Base-by-base conservation (phyloP, 768 basidiomycete genomes). In the Kondoa malvinella region DNA sequence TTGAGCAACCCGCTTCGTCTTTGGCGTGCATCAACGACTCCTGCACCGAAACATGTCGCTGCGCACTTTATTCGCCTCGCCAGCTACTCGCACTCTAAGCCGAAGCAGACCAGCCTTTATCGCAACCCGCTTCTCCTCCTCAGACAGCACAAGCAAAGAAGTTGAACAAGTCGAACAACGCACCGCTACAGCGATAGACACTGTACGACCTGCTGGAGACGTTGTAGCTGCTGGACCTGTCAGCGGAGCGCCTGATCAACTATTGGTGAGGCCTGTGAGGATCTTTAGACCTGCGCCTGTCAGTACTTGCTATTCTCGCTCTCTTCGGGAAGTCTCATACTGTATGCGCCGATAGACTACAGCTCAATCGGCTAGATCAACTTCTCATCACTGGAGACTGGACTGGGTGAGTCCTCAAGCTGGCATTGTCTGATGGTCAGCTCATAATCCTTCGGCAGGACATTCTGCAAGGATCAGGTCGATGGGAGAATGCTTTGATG, bases 401-500 rank as follows among this genome's bases (percentile, higher is more conserved):
- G 94, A 97, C 77, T 97, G 86, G 81, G 40, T 50, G 40, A 50
- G 40, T 21, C 40, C 21, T 50, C 21, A 8, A 50, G 40, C 40
- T 50, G 40, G 12, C 40, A 8, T 50, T 8, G 21, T 8, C 12
- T 8, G 40, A 8, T 50, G 40, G 21, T 50, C n/a, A 50, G 40
- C 40, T 8, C 21, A 8, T 8, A 50, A 21, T 50, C 12, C 21
- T 50, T 8, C 8, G 40, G 40, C 40, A 50, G 40, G 94, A 97
- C 74, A 85, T 85, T 67, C 80, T 96, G n/a, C 84, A 83, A 68
- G 90, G 92, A 34, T 85, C 83, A 31, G 91, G 89, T 15, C 83
- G 94, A 64, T 99, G 94, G 94, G 92, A 96, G 82, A 99, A 97
- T 75, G 89, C 90, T 2, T 77, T 99, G 72, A 99, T 97, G 89